Base-by-base conservation (phyloP, 2,329 filamentous ascomycete species). In the Calonectria hongkongensis region DNA sequence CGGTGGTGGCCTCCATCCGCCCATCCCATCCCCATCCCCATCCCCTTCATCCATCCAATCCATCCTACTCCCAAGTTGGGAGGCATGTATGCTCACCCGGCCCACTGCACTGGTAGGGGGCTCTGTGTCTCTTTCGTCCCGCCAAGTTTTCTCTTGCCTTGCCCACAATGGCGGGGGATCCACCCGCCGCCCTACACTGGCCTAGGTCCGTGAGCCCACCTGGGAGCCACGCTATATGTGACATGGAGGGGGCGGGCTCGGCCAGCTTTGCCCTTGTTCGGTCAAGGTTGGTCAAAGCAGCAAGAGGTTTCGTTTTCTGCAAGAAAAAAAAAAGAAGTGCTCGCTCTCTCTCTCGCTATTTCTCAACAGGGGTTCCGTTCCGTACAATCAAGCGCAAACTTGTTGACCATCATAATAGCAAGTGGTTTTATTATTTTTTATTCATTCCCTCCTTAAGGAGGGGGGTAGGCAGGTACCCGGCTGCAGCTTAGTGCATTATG, bases 151-250 rank as follows among this genome's bases (percentile, higher is more conserved):
- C 66, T 66, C 75, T 50, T 64, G 66, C 28, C 75, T 50, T 64
- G 66, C 28, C 50, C 70, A 58, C 73, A 74, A 67, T 63, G 43
- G 30, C 41, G 68, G 62, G 43, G 68, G 60, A 45, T 60, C 62
- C 54, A 68, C 68, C 27, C 70, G 66, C 48, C 71, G 45, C 68
- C 64, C 48, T 75, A 67, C 71, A 54, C 75, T 71, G 69, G 75
- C 70, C 73, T 41, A 76, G 70, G 69, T 75, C 69, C 76, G 77
- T 79, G 77, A 76, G 75, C 71, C 77, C 62, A 64, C 68, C 73
- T 73, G 68, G 68, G 76, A 58, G 54, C 68, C 67, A 47, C 69
- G 45, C 69, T 54, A 66, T 60, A 41, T 60, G 54, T 60, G 68
- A 47, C 48, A 36, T 51, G 58, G 58, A 69, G 45, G 54, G 66